Evolutionary conservation across 2,329 filamentous ascomycete genomes (phyloP), one percentile per base, ranked within the genome.

Genomic region (Mycosphaerella sp.): DNA sequence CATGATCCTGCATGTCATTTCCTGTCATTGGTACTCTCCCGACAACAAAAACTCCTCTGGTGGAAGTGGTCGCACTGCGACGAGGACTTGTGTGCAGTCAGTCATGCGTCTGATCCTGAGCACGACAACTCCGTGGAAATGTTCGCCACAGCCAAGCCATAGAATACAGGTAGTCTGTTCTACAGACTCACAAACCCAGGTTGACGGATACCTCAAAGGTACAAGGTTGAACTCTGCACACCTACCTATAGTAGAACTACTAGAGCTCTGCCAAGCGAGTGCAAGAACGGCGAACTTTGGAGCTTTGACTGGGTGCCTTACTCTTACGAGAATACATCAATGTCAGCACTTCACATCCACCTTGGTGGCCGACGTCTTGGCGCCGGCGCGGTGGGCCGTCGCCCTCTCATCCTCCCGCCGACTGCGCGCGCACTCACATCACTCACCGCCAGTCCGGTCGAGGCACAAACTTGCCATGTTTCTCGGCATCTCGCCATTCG

Each of bases 71-170:
- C 12, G 37, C 17, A 40, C 37, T 17, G 18, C 37, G n/a, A n/a
- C n/a, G n/a, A 9, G n/a, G 5, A 40, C 8, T 16, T 40, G 37
- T 17, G 17, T n/a, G n/a, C n/a, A n/a, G n/a, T n/a, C n/a, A n/a
- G n/a, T 40, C 9, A 13, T 21, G 14, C 16, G 17, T 14, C 43
- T 27, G n/a, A 10, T 45, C 43, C 43, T 45, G 30, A 45, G 32
- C 30, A 35, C 12, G 32, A 45, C 32, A 45, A 18, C 32, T 45
- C 43, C 43, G 25, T 25, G 43, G 43, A 41, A 17, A 9, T 41
- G 39, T 41, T 4, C 10, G 5, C 6, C n/a, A 10, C 3, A 41
- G 39, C 36, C 36, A 39, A 39, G 36, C 12, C 36, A 14, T n/a
- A 39, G 12, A 9, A n/a, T n/a, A n/a, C n/a, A n/a, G n/a, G n/a